Percentiles rank a stretch among this genome's conserved stretches.
Evolutionary conservation across 2,329 filamentous ascomycete species (phyloP).

Genomic region (Fusarium camptoceras): DNA sequence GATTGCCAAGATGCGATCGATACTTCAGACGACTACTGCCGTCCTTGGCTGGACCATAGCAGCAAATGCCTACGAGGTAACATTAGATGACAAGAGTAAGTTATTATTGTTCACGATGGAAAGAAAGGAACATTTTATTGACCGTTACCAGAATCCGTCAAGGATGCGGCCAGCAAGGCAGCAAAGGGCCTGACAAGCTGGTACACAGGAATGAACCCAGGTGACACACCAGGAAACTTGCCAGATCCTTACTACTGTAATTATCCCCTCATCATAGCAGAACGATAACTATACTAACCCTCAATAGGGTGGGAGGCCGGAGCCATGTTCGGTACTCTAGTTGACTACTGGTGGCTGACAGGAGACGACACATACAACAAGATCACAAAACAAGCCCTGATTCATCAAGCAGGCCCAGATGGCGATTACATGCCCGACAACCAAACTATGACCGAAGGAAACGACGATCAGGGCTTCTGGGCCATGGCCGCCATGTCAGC

Average conservation of each 20-base stretch:
- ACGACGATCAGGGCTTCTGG: constrained; percentile 88
- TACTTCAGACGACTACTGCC: constrained; percentile 28
- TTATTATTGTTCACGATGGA: neutral
- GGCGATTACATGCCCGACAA: constrained; percentile 75
- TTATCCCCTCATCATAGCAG: constrained; percentile 51
- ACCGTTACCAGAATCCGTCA: constrained; percentile 59
- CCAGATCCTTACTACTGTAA: constrained; percentile 74
- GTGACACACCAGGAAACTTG: constrained; percentile 68
- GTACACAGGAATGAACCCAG: constrained; percentile 69
- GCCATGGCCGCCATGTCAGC: constrained; percentile 84
- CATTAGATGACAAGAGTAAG: constrained; percentile 42
- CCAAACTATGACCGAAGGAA: constrained; percentile 71
- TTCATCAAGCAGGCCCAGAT: constrained; percentile 70
- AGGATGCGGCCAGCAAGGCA: constrained; percentile 60
- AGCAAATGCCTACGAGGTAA: constrained; percentile 32
- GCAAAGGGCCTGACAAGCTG: constrained; percentile 62
- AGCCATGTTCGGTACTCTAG: constrained; percentile 75
- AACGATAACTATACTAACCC: constrained; percentile 21
- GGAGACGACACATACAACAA: constrained; percentile 74
- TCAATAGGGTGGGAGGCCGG: constrained; percentile 75
- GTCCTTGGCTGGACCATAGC: constrained; percentile 31
- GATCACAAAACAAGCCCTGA: constrained; percentile 67
- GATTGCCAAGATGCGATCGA: constrained; percentile 36
- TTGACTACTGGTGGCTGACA: constrained; percentile 80
- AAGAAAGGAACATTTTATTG: neutral